Percentiles rank a stretch among this genome's conserved stretches.
Evolutionary conservation across 768 basidiomycete species (phyloP).

Genomic region (Boletus eberwhitei): DNA sequence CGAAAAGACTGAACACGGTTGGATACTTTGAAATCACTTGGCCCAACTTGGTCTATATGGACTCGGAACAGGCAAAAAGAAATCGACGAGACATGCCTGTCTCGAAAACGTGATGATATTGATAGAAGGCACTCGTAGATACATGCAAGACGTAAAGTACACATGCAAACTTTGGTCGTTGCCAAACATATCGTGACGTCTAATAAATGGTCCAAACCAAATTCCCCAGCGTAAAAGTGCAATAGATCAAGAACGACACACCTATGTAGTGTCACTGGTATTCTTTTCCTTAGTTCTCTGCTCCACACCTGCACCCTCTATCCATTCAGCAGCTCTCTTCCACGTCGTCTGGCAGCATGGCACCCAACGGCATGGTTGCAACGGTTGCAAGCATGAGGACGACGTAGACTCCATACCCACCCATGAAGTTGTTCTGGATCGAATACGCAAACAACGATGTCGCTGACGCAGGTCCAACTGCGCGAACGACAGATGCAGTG

Average conservation of each 20-base stretch:
- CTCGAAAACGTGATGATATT: constrained; percentile 20
- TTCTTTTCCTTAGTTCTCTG: background rate
- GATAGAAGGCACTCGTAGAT: constrained; percentile 11
- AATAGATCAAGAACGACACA: constrained; percentile 11
- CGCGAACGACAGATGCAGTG: constrained; percentile 29
- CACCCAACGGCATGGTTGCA: constrained; percentile 16
- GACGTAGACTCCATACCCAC: constrained; percentile 36
- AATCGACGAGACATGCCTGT: background rate
- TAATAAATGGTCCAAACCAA: background rate
- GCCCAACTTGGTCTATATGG: too few species aligned
- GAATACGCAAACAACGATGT: constrained; percentile 39
- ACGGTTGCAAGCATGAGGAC: constrained; percentile 19
- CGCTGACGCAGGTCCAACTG: constrained; percentile 32
- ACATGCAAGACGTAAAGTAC: constrained; percentile 25
- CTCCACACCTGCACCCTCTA: background rate
- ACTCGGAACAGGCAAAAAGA: too few species aligned
- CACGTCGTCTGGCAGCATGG: constrained; percentile 22
- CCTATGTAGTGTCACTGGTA: background rate
- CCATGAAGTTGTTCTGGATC: constrained; percentile 32
- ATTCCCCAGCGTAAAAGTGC: constrained; percentile 4
- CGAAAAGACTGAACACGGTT: background rate
- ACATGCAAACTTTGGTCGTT: constrained; percentile 1
- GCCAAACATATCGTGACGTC: background rate
- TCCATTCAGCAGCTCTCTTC: constrained; percentile 14
- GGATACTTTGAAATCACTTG: background rate